Percentiles rank a stretch among this genome's conserved stretches.
Conservation (phyloP, 805 yeast genomes). For the Henningerozyma blattae region DNA sequence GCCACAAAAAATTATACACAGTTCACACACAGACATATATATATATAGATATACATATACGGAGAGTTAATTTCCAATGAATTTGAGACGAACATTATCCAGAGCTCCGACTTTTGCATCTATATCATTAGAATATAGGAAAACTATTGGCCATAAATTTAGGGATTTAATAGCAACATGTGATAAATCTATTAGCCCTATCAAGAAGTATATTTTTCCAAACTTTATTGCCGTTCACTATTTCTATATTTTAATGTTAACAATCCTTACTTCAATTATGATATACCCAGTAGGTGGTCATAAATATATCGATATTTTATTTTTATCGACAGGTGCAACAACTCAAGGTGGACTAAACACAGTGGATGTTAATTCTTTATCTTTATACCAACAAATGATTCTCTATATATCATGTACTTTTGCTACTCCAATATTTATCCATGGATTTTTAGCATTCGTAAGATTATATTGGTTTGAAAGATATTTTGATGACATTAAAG, state of each 20-base stretch:
- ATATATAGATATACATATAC: too few species aligned
- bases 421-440: constrained; percentile 83
- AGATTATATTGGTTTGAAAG: constrained; percentile 85
- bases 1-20: too few species aligned
- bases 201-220: constrained; percentile 29
- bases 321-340: constrained; percentile 61
- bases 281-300: constrained; percentile 62
- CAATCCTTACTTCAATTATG: constrained; percentile 59
- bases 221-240: constrained; percentile 53
- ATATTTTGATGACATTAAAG: constrained; percentile 71
- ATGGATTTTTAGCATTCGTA: constrained; percentile 62
- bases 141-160: constrained; percentile 28
- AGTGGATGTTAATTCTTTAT: constrained; percentile 48
- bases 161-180: constrained; percentile 27
- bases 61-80: too few species aligned
- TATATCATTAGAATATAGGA: constrained; percentile 17
- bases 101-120: constrained; percentile 15
- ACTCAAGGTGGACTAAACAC: constrained; percentile 93
- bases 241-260: constrained; percentile 48
- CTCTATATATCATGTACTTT: constrained; percentile 51
- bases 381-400: constrained; percentile 69
- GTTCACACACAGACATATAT: too few species aligned
- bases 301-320: constrained; percentile 66
- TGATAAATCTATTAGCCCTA: constrained; percentile 24
- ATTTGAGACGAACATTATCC: constrained; percentile 12